Evolutionary conservation across 2,329 filamentous ascomycete genomes (phyloP), one percentile per base, ranked within the genome.

Genomic region (Hawksworthiomyces lignivorus): DNA sequence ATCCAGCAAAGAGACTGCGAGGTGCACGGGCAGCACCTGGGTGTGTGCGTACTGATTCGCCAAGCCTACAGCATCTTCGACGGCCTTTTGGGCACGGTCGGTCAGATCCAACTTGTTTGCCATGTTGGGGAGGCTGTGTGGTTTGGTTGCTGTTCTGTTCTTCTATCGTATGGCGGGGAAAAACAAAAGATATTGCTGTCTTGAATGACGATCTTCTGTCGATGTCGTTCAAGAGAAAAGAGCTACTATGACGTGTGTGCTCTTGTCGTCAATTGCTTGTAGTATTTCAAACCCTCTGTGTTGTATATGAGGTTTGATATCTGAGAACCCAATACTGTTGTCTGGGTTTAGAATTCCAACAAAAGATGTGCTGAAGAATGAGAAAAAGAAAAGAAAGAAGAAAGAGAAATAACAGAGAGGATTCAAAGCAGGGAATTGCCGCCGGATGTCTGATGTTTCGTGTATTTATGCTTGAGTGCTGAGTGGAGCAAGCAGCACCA

Each of bases 1-100:
- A 49, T 87, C 84, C 56, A 90, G 75, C 45, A 92, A 76, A 36
- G 84, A 80, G 41, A 89, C 84, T 33, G 89, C 89, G 40, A 98
- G 77, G 62, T 98, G 92, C 47, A 97, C 66, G 14, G 92, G 92
- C 41, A 89, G 74, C 47, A 97, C 79, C 63, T 98, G 90, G 30
- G 87, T 82, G 68, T 98, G 92, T 29, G 80, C 79, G 61, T 97
- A 94, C 68, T 92, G 83, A 63, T 88, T 81, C 52, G 90, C 88
- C 55, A 97, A 74, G 46, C 77, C 72, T 72, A 92, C 89, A 62
- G 89, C 86, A 62, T 96, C 87, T 56, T 85, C 79, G 59, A 98
- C 74, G 56, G 90, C 85, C 69, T 90, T 87, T 60, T 89, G 85
- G 52, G 87, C 92, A 66, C 85, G 74, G 66, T 97, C 90, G 52